Evolutionary conservation across 192 early-diverging fungal species (phyloP), one percentile per base, ranked within the genome.

Genomic region (Rhizophagus sp.): DNA sequence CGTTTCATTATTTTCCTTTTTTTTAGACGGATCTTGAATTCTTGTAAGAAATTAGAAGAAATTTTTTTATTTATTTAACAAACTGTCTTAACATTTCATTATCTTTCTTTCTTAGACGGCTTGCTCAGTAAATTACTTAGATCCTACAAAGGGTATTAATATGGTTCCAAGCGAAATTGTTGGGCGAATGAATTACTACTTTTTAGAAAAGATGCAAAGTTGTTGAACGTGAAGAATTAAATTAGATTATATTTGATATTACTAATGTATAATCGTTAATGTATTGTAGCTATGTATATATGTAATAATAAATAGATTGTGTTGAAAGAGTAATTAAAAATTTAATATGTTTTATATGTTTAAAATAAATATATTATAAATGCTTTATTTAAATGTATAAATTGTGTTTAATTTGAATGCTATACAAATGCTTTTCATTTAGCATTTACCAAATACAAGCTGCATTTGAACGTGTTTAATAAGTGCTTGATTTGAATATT

Each of bases 51-150:
- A n/a, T n/a, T n/a, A n/a, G n/a, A n/a, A n/a, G n/a, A n/a, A n/a
- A n/a, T n/a, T n/a, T n/a, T n/a, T n/a, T n/a, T n/a, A n/a, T n/a
- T n/a, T n/a, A n/a, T n/a, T n/a, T n/a, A n/a, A n/a, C n/a, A n/a
- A n/a, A n/a, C n/a, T n/a, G n/a, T n/a, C n/a, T n/a, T n/a, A n/a
- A n/a, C n/a, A n/a, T n/a, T n/a, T n/a, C n/a, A n/a, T n/a, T n/a
- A n/a, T n/a, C n/a, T n/a, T n/a, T n/a, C n/a, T n/a, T n/a, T n/a
- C n/a, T n/a, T n/a, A n/a, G n/a, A n/a, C n/a, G n/a, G n/a, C n/a
- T n/a, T n/a, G n/a, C n/a, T n/a, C n/a, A n/a, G n/a, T 66, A 66
- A 66, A 66, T 12, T 66, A 66, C 25, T 24, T 66, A 12, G 65
- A 66, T 66, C 9, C 65, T 34, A 27, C 33, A 66, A 66, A 66